Conservation (phyloP, 805 yeast species). For the Ogataea naganishii region DNA sequence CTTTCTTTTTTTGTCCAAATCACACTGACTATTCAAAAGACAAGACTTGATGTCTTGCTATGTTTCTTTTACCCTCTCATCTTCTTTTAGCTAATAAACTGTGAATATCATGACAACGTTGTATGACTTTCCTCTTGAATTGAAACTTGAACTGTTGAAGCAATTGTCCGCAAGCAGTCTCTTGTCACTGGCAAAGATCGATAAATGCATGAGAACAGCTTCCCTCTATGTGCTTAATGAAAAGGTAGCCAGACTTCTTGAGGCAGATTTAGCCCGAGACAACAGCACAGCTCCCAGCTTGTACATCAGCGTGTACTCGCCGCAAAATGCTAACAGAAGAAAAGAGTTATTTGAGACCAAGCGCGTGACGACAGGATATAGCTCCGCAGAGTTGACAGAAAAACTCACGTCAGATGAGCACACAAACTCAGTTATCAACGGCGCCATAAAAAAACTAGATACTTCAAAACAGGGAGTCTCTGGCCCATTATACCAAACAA, state of each 20-base stretch:
- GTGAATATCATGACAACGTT: no score
- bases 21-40: no score
- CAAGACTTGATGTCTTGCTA: no score
- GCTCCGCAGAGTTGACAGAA: not conserved
- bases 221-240: constrained; percentile 5
- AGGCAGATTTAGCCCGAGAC: not conserved
- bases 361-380: constrained; percentile 5
- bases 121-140: no score
- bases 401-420: not conserved
- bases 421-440: not conserved
- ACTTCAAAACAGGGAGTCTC: no score
- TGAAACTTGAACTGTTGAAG: constrained; percentile 11
- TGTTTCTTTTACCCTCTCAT: no score
- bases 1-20: no score
- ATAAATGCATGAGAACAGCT: constrained; percentile 3
- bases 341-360: constrained; percentile 17
- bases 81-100: no score
- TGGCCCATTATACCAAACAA: not conserved
- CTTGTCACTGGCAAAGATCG: constrained; percentile 5
- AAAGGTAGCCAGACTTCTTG: constrained; percentile 3
- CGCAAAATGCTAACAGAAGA: constrained; percentile 14
- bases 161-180: constrained; percentile 8
- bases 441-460: no score
- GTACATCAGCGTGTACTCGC: constrained; percentile 17
- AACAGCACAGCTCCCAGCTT: constrained; percentile 4